Evolutionary conservation across 306 rosid species (phyloP), one percentile per base, ranked within the genome.

Genomic region (Vigna angularis): DNA sequence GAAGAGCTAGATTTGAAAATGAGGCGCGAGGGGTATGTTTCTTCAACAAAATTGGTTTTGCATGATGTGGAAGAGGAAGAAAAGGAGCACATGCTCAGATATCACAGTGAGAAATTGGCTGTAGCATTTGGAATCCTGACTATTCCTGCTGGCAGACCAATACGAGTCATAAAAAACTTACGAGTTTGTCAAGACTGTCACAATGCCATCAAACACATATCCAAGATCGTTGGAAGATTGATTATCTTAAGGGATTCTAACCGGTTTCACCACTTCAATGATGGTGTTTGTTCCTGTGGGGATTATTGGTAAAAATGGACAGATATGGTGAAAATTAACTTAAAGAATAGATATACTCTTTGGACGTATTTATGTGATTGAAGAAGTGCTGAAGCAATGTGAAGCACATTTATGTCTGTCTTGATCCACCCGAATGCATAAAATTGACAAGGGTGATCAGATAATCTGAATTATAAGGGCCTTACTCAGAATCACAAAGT

Each of bases 21-120:
- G 89, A 92, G 86, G 83, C 87, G 12, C 11, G 90, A 90, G 56
- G 97, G 97, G 73, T 90, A 86, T 72, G 89, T 90, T 86, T 80
- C 91, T 74, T 89, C 86, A 70, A 91, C 91, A 20, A 90, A 90
- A 65, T 74, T 86, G 87, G 93, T 90, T 83, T 76, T 92, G 75
- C 97, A 90, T 79, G 97, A 92, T 59, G 97, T 90, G 84, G 92
- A 89, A 80, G 96, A 89, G 82, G 92, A 90, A 74, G 97, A 87
- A 83, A 92, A 90, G 84, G 91, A 87, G 73, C 88, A 86, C 13
- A 86, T 89, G 92, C 91, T 90, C 63, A 92, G 78, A 85, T 86
- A 89, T 83, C 96, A 92, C 80, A 89, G 96, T 79, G 97, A 92
- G 85, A 92, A 89, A 86, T 75, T 92, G 77, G 97, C 93, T 12